Evolutionary conservation across 129 eudicot species (phyloP).

Genomic region (Escallonia herrerae): DNA sequence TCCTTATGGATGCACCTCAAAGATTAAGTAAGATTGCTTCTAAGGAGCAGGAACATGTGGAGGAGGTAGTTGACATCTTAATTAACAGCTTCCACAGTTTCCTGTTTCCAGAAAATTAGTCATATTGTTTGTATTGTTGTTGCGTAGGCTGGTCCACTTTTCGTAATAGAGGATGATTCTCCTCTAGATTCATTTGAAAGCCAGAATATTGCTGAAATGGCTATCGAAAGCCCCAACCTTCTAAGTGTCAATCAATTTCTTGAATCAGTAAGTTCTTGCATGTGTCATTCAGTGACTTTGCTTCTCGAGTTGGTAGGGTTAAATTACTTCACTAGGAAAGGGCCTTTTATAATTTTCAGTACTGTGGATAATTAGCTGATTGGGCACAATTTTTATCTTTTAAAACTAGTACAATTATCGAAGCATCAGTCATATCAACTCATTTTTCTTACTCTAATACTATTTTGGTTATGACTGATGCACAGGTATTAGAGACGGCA

Average conservation of each 20-base stretch:
- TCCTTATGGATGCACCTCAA: slow-evolving; percentile 26
- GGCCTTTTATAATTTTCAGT: background rate
- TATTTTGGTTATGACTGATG: background rate
- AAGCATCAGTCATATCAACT: too few relatives aligned
- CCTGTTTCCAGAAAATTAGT: background rate
- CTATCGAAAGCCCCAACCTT: slow-evolving; percentile 37
- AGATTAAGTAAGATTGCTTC: slow-evolving; percentile 17
- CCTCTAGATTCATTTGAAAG: slow-evolving; percentile 32
- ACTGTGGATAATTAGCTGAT: too few relatives aligned
- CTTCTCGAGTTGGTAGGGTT: background rate
- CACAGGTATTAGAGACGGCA: slow-evolving; percentile 80
- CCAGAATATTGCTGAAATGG: slow-evolving; percentile 25
- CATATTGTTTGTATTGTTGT: background rate
- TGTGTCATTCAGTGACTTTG: background rate
- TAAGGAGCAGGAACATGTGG: slow-evolving; percentile 25
- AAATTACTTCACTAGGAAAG: background rate
- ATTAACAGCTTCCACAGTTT: background rate
- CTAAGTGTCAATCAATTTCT: slow-evolving; percentile 78
- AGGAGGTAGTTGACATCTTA: slow-evolving; percentile 40
- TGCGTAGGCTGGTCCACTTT: slow-evolving; percentile 42
- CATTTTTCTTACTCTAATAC: background rate
- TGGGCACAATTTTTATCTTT: too few relatives aligned
- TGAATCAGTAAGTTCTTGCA: slow-evolving; percentile 66
- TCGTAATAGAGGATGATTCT: slow-evolving; percentile 53
- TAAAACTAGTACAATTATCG: too few relatives aligned